Evolutionary conservation across 2,329 filamentous ascomycete species (phyloP).

Genomic region (Chaetomium sp.): DNA sequence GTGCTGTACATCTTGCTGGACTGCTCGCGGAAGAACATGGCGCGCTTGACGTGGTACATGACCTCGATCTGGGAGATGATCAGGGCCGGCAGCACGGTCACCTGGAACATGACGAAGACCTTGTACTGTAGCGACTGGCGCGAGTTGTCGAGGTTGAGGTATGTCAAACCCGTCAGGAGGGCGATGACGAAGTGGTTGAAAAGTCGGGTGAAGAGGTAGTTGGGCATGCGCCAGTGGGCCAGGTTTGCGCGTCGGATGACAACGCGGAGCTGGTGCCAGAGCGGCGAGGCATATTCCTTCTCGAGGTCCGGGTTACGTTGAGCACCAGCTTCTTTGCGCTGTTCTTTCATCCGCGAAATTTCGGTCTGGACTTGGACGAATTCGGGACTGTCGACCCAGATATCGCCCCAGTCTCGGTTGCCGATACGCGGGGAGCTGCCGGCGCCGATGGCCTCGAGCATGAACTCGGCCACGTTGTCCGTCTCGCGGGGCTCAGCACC

Average conservation of each 20-base stretch:
- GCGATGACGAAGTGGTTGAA: conserved; percentile 80
- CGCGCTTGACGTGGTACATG: conserved; percentile 72
- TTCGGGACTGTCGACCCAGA: conserved; percentile 70
- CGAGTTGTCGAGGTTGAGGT: conserved; percentile 69
- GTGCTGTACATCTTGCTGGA: conserved; percentile 81
- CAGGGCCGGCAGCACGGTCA: conserved; percentile 74
- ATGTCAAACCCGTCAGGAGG: conserved; percentile 71
- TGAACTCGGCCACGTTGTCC: conserved; percentile 65
- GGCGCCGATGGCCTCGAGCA: conserved; percentile 78
- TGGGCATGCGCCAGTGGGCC: conserved; percentile 77
- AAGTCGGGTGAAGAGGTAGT: conserved; percentile 82
- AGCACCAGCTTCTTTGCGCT: conserved; percentile 40
- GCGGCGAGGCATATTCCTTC: conserved; percentile 75
- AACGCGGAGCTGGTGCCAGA: conserved; percentile 70
- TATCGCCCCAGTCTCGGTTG: conserved; percentile 69
- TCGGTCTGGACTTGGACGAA: conserved; percentile 58
- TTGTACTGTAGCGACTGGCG: conserved; percentile 73
- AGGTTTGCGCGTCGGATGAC: conserved; percentile 69
- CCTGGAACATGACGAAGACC: conserved; percentile 86
- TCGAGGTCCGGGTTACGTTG: conserved; percentile 48
- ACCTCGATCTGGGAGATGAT: conserved; percentile 80
- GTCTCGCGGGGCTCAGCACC: conserved; percentile 53
- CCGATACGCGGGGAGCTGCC: conserved; percentile 67
- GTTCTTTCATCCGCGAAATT: conserved; percentile 60
- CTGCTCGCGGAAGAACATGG: conserved; percentile 80